Evolutionary conservation across 2,329 filamentous ascomycete species (phyloP), one percentile per base, ranked within the genome.

Genomic region (Colletotrichum plurivorum): DNA sequence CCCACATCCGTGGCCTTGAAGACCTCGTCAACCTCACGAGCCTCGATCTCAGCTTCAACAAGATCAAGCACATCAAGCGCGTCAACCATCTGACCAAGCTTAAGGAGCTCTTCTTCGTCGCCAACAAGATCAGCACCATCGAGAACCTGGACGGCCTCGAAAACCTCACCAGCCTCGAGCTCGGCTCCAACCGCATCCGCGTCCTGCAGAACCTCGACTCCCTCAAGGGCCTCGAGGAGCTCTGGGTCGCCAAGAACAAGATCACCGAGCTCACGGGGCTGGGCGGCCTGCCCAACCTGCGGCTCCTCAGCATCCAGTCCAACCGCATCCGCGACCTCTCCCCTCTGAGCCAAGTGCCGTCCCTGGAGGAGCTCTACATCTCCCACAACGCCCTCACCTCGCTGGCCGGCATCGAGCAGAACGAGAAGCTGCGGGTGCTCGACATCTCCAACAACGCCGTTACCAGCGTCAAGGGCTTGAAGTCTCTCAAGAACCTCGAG

Each of bases 61-160:
- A 98, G 85, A 95, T 99, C 84, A 98, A 97, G 80, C 95, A 98
- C 81, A 97, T 99, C 84, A 97, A 97, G 81, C 90, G 95, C 75
- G 84, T 98, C 73, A 87, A 88, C 67, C 92, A 95, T 75, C 84
- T 99, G 68, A 91, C 84, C 22, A 87, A 94, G 62, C 87, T 98
- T 66, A 92, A 87, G 71, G 94, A 98, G 73, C 79, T 99, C 3
- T 99, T 93, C 79, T 93, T 99, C 74, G 94, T 98, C 57, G 94
- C 97, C 77, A 98, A 99, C 82, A 96, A 96, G 80, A 97, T 99
- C 77, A 88, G 88, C 73, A 90, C 86, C 63, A 98, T 99, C 75
- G 95, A 98, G 76, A 92, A 92, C 15, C 84, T 99, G 10, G 92
- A 94, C 5, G 90, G 89, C 0, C 83, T 98, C 58, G 88, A 85